Percentiles rank a stretch among this genome's conserved stretches.
phyloP scores from a whole-genome alignment of 2,329 filamentous ascomycete genomes.

The Fusarium domesticum region DNA sequence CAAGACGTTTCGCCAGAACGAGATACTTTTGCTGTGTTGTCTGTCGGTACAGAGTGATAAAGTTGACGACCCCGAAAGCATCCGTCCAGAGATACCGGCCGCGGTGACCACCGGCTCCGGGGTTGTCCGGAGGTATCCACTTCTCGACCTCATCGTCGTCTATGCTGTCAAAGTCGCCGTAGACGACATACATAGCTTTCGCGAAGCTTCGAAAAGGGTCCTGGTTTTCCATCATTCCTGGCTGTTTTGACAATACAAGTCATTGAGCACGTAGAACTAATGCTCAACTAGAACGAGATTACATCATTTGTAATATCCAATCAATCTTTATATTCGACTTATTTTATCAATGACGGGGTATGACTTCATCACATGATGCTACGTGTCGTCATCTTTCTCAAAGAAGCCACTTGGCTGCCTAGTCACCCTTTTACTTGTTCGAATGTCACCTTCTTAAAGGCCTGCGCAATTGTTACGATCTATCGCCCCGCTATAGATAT shows the following conservation, averaged over 20 bases:
- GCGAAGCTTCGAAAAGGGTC: conserved; percentile 28
- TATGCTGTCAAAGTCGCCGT: conserved; percentile 33
- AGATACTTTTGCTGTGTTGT: conserved; percentile 41
- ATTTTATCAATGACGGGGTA: background rate
- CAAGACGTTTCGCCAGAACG: conserved; percentile 46
- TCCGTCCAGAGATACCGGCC: conserved; percentile 61
- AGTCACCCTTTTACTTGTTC: no score
- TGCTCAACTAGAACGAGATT: no score
- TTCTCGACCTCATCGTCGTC: conserved; percentile 19
- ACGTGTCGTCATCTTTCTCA: background rate
- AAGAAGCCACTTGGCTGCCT: no score
- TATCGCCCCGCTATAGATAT: no score
- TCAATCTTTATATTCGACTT: no score
- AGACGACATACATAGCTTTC: conserved; percentile 38
- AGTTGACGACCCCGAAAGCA: conserved; percentile 57
- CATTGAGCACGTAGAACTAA: no score
- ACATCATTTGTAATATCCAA: no score
- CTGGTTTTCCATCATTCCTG: background rate
- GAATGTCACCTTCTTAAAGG: no score
- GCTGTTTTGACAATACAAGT: background rate
- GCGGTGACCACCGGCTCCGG: conserved; percentile 50
- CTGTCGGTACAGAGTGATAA: conserved; percentile 51
- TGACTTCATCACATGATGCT: background rate
- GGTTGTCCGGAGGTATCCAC: conserved; percentile 47
- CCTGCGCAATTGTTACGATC: no score